Evolutionary conservation across 108 stramenopile genomes (phyloP).

Genomic region (Pseudonitzschia multistriata): DNA sequence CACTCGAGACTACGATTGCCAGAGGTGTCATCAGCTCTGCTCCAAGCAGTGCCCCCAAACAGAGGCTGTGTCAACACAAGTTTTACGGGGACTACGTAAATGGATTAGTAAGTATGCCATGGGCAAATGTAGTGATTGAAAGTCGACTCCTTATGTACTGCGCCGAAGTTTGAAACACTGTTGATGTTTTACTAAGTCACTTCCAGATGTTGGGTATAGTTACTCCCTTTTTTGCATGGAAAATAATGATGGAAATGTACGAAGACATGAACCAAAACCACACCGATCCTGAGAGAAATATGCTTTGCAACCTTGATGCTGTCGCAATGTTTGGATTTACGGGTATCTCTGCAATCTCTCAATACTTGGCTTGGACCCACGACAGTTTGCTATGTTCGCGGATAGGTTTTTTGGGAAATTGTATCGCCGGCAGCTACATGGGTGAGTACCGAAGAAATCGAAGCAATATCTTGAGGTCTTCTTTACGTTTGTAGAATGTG

Average conservation of each 20-base stretch:
- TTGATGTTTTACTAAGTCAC: not conserved
- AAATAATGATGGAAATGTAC: not conserved
- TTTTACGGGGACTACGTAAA: not conserved
- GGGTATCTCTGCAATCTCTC: not conserved
- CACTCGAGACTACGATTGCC: no score
- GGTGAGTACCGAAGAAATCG: not conserved
- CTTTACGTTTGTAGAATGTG: not conserved
- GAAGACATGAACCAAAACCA: not conserved
- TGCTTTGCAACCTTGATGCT: not conserved
- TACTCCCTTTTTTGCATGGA: not conserved
- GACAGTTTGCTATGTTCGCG: constrained; percentile 6
- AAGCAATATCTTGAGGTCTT: not conserved
- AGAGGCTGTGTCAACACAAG: not conserved
- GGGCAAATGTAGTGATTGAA: not conserved
- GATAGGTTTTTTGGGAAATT: not conserved
- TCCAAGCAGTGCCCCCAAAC: not conserved
- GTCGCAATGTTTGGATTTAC: not conserved
- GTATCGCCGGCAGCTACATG: not conserved
- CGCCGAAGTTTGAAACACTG: no score
- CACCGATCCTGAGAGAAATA: not conserved
- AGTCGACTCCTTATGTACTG: no score
- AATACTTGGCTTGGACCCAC: not conserved
- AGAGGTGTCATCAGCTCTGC: not conserved
- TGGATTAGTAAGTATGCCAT: not conserved
- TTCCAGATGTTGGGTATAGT: not conserved